Evolutionary conservation across 2,329 filamentous ascomycete species (phyloP).

Genomic region (Alternaria atra): DNA sequence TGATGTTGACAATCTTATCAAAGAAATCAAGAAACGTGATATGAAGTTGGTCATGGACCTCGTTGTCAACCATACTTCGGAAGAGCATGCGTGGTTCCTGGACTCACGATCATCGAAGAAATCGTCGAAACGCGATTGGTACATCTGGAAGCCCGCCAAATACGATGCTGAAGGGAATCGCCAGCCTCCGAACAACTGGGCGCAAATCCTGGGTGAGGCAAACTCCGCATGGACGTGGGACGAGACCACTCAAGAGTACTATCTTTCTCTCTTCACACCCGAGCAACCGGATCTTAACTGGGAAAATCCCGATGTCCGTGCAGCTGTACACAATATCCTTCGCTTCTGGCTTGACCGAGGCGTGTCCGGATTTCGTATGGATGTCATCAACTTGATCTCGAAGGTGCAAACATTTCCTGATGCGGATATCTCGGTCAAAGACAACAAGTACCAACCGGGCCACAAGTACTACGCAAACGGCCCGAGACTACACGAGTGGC

Average conservation of each 20-base stretch:
- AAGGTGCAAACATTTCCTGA: constrained; percentile 45
- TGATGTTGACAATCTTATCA: constrained; percentile 52
- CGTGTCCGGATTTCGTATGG: constrained; percentile 59
- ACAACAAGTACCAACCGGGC: constrained; percentile 52
- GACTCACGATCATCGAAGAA: constrained; percentile 61
- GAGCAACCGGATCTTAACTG: constrained; percentile 86
- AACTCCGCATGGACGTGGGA: constrained; percentile 75
- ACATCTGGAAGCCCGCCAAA: constrained; percentile 61
- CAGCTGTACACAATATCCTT: constrained; percentile 76
- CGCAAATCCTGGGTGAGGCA: constrained; percentile 63
- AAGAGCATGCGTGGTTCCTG: constrained; percentile 65
- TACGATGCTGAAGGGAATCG: constrained; percentile 65
- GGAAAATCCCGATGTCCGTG: constrained; percentile 73
- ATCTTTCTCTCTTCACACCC: constrained; percentile 76
- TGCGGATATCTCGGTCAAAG: constrained; percentile 38
- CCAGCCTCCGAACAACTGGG: constrained; percentile 78
- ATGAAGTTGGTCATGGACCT: constrained; percentile 55
- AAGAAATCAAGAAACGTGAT: constrained; percentile 45
- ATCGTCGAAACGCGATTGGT: constrained; percentile 63
- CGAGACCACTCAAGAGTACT: constrained; percentile 75
- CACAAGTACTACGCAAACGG: constrained; percentile 71
- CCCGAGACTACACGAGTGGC: constrained; percentile 73
- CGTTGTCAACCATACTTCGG: constrained; percentile 54
- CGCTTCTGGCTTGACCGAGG: constrained; percentile 81
- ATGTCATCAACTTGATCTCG: constrained; percentile 51